Base-by-base conservation (phyloP, 768 basidiomycete genomes). In the Lentinula sp. region DNA sequence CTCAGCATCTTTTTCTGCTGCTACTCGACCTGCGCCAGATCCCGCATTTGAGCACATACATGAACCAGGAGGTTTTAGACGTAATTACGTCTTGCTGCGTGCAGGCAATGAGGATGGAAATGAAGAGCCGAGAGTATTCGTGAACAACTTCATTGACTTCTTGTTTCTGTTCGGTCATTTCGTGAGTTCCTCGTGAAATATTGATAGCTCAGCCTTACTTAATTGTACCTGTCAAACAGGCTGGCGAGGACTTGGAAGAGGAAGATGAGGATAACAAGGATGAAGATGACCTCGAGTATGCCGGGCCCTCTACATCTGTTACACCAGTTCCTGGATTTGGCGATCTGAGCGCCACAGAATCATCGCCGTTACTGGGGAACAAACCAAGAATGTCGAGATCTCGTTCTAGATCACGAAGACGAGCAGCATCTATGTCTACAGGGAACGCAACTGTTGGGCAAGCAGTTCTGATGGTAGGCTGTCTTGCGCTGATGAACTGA, bases 151-250 rank as follows among this genome's bases (percentile, higher is more conserved):
- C 63, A 90, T 98, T 62, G 95, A 98, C 68, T 99, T 99, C 72
- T 75, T 99, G 49, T 90, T 89, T 68, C 79, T 98, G 28, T 99
- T 93, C 68, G 97, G 97, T 4, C 96, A 98, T 72, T 98, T 97
- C 69, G 96, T 95, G 69, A 76, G 95, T 78, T 34, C 18, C 18
- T 13, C 61, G 6, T 31, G 16, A 48, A 32, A 21, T 43, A 31
- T 6, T 4, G 2, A 49, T 28, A 43, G 9, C 1, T 35, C n/a
- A 35, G 5, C 2, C 45, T n/a, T 13, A 35, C 43, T 11, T 46
- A 40, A 50, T 60, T 39, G 64, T 63, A 61, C 64, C 59, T 46
- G 50, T 62, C 52, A 11, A 23, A 34, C 61, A 94, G 94, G 95
- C 93, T 39, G 92, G 95, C 69, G 91, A 93, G 77, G 91, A 94